Evolutionary conservation across 164 flowering plant genomes (phyloP).

Genomic region (Macadamia integrifolia): DNA sequence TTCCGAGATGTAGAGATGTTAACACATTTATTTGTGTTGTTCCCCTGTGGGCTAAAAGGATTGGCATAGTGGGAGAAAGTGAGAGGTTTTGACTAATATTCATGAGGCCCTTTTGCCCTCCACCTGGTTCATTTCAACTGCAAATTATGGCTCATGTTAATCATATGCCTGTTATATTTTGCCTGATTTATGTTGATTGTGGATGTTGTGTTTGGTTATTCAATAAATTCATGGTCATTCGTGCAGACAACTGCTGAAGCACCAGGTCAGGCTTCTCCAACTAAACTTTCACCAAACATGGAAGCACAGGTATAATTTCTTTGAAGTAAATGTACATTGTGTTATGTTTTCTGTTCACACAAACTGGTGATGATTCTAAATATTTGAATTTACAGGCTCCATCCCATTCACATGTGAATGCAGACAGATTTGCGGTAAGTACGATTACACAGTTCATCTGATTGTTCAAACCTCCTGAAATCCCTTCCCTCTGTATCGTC

Average conservation of each 20-base stretch:
- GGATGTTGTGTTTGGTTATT: constrained; percentile 2
- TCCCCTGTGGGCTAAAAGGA: too few species aligned
- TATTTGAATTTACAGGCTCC: constrained; percentile 39
- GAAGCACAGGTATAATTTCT: constrained; percentile 19
- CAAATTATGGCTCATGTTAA: not conserved
- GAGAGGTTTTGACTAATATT: not conserved
- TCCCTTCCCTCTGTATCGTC: too few species aligned
- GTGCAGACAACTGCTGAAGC: constrained; percentile 27
- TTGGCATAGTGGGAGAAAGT: too few species aligned
- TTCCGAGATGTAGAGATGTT: too few species aligned
- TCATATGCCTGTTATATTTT: not conserved
- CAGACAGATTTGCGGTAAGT: constrained; percentile 53
- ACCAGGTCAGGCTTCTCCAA: constrained; percentile 13
- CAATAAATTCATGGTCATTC: not conserved
- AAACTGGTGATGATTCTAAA: not conserved
- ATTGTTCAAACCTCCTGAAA: too few species aligned
- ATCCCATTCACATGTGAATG: constrained; percentile 16
- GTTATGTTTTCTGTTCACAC: not conserved
- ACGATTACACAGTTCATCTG: too few species aligned
- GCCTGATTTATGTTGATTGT: not conserved
- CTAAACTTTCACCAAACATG: constrained; percentile 3
- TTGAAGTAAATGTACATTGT: not conserved
- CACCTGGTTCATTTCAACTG: too few species aligned
- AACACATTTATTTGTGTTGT: too few species aligned
- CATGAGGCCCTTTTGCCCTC: too few species aligned